Percentiles rank a stretch among this genome's conserved stretches.
Evolutionary conservation across 495 filamentous ascomycete genomes (phyloP).

Genomic region (Achaetomiella virescens): DNA sequence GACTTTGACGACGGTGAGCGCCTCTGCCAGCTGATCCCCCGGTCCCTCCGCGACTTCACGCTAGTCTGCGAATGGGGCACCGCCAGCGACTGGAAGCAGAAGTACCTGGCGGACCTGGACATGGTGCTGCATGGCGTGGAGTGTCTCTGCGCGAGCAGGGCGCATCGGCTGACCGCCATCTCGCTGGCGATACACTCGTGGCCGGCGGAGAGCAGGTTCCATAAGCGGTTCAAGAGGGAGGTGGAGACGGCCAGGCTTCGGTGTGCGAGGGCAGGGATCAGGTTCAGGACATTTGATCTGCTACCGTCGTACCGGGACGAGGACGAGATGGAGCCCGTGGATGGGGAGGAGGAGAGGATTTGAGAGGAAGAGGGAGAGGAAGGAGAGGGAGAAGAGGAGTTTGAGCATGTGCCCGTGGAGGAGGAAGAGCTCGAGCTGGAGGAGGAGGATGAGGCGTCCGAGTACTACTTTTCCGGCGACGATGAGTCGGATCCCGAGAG

Average conservation of each 20-base stretch:
- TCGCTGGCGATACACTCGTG: slow-evolving; percentile 33
- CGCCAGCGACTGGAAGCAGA: slow-evolving; percentile 29
- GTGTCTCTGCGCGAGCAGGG: slow-evolving; percentile 19
- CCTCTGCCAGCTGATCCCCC: slow-evolving; percentile 26
- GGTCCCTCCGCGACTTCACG: slow-evolving; percentile 25
- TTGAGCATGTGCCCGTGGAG: background rate
- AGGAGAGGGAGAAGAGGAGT: background rate
- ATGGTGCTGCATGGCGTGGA: slow-evolving; percentile 30
- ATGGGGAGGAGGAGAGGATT: slow-evolving; percentile 15
- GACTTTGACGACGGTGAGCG: slow-evolving; percentile 33
- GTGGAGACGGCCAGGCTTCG: slow-evolving; percentile 19
- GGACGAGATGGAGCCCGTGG: slow-evolving; percentile 21
- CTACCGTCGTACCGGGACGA: slow-evolving; percentile 29
- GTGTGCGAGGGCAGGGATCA: slow-evolving; percentile 24
- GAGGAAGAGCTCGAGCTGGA: slow-evolving; percentile 28
- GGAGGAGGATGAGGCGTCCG: slow-evolving; percentile 33
- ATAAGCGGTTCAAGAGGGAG: slow-evolving; percentile 27
- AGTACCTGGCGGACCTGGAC: slow-evolving; percentile 28
- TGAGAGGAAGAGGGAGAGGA: slow-evolving; percentile 1
- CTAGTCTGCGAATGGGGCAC: slow-evolving; percentile 33
- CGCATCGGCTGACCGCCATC: slow-evolving; percentile 20
- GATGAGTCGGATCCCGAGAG: slow-evolving; percentile 30
- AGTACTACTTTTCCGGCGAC: slow-evolving; percentile 32
- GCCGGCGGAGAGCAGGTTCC: slow-evolving; percentile 29
- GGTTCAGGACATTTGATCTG: slow-evolving; percentile 29